Base-by-base conservation (phyloP, 192 early-diverging fungal genomes). In the Gaertneriomyces semiglobifer region DNA sequence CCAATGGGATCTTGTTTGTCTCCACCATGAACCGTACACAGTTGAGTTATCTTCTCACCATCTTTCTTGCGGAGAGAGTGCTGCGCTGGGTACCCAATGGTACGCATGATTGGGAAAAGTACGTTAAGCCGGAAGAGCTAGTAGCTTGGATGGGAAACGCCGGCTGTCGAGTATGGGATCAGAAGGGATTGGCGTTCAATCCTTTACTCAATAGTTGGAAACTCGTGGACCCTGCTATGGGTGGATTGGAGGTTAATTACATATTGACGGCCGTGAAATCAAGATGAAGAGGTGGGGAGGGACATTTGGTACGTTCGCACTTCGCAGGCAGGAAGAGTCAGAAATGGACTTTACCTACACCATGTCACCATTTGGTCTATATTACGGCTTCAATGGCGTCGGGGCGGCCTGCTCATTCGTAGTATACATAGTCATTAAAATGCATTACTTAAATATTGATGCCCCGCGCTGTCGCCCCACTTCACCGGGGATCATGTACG, bases 1-100 rank as follows among this genome's bases (percentile, higher is more conserved):
- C 90, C 0, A 85, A 80, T 2, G 93, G 84, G 1, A 55, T 83
- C 10, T 44, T 95, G 18, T 86, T 98, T 25, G 64, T 96, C 43
- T 95, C 93, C 3, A 98, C 94, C 58, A 98, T 98, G 71, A 92
- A 91, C 60, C 89, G 93, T 5, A 95, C 94, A 1, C 76, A 81
- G 0, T 51, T 88, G 7, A 82, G 92, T 4, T 88, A 88, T 42
- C 68, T 91, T 4, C 68, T 94, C 53, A 95, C 93, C 19, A 83
- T 96, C 7, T 66, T 91, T 33, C 61, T 90, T 20, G 93, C 96
- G 9, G 91, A 98, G 73, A 78, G 93, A 48, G 58, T 94, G 1
- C 60, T 96, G 44, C 67, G 83, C 11, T 81, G 86, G 74, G 93
- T 96, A 0, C 91, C 90, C 3, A 62, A 75, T 3, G 93, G 92